Evolutionary conservation across 2,329 filamentous ascomycete species (phyloP).

Genomic region (Gaeumannomyces sp.): DNA sequence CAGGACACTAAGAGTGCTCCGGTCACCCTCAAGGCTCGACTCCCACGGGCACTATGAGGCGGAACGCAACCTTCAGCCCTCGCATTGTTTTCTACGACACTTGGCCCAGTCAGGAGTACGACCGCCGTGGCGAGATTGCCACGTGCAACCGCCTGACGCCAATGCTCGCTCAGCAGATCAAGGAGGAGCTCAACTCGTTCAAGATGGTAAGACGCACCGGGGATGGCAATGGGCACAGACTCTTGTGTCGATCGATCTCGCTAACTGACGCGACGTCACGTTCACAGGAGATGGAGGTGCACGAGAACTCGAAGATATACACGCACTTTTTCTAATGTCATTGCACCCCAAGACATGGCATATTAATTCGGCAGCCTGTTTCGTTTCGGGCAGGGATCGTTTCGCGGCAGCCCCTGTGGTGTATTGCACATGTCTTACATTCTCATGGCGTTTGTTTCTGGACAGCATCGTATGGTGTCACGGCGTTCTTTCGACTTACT

Average conservation of each 20-base stretch:
- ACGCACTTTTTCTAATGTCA: constrained; percentile 92
- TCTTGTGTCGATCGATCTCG: constrained; percentile 13
- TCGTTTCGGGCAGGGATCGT: constrained; percentile 26
- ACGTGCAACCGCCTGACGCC: constrained; percentile 97
- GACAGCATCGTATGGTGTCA: constrained; percentile 54
- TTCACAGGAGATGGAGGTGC: constrained; percentile 94
- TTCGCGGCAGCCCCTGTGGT: constrained; percentile 29
- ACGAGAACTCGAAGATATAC: constrained; percentile 97
- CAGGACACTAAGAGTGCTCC: constrained; percentile 76
- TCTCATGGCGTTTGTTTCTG: constrained; percentile 40
- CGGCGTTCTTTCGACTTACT: constrained; percentile 36
- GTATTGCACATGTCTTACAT: constrained; percentile 39
- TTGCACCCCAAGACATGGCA: constrained; percentile 21
- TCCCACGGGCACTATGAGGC: constrained; percentile 44
- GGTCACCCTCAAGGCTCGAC: constrained; percentile 57
- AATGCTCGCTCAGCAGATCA: constrained; percentile 97
- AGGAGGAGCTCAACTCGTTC: constrained; percentile 98
- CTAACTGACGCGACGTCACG: constrained; percentile 8
- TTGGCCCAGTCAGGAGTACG: constrained; percentile 93
- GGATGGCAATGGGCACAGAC: not conserved
- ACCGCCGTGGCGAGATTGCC: constrained; percentile 89
- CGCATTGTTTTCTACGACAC: constrained; percentile 94
- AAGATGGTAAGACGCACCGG: constrained; percentile 78
- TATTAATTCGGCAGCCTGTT: constrained; percentile 16
- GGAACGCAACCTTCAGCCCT: constrained; percentile 75